Base-by-base conservation (phyloP, 2,329 filamentous ascomycete species). In the Aspergillus sp. region DNA sequence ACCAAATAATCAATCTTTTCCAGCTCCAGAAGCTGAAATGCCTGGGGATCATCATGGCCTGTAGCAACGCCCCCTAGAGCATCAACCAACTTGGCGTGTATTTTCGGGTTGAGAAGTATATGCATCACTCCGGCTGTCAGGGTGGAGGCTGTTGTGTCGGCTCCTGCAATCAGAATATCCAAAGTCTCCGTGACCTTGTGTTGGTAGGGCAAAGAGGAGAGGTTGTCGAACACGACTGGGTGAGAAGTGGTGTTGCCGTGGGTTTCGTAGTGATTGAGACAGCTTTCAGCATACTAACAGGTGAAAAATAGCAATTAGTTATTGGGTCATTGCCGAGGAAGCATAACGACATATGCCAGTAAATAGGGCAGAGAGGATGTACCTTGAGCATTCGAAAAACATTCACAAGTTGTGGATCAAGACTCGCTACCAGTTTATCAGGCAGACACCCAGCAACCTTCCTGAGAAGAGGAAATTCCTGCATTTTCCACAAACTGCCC, bases 91-190 rank as follows among this genome's bases (percentile, higher is more conserved):
- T 27, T 19, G 2, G 4, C 34, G 9, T 44, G 26, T 2, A 44
- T 30, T 5, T 26, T 26, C 2, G 37, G 10, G 7, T 33, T 37
- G 5, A 12, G 11, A 28, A 43, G 33, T 3, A 44, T 45, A 11
- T 47, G 42, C 2, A 39, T 9, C 1, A 47, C 6, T 6, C 29
- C 46, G 7, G 43, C n/a, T 12, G 37, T 45, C 4, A 48, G 39
- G 10, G 46, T 43, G n/a, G 43, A 35, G 9, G 46, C 46, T n/a
- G 46, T 48, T 6, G 46, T 48, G 27, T 48, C 46, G 9, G 46
- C 7, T 1, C 43, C 46, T 7, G 46, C 46, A 5, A 48, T 37
- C 9, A 48, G n/a, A n/a, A 48, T 43, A 33, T 42, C 39, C 30
- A 45, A 27, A 5, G 47, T 36, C 13, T 47, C 45, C 6, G 42